These are phyloP conservation scores for Cyberlindnera amylophila DNA, from an alignment of 805 yeast species.

Conservation along the genomic window DNA sequence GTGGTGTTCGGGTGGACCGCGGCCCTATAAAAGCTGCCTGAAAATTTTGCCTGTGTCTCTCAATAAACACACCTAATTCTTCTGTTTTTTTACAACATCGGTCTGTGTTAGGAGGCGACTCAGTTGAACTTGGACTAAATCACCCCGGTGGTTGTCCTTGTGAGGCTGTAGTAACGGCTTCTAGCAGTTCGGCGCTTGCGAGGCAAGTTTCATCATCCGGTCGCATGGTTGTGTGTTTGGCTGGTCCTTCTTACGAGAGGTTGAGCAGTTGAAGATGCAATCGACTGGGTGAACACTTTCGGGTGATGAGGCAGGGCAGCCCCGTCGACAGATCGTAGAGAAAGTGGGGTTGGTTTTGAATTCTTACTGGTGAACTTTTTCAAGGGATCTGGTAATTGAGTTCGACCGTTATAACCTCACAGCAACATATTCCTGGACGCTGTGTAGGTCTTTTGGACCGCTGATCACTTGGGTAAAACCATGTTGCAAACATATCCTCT, in stretches of 20 bases:
- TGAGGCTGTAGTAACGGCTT: constrained; percentile 24
- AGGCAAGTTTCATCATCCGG: constrained; percentile 31
- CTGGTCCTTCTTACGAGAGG: constrained; percentile 33
- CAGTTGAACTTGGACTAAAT: constrained; percentile 31
- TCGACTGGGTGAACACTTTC: constrained; percentile 45
- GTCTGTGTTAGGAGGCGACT: constrained; percentile 52
- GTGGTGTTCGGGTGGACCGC: constrained; percentile 10
- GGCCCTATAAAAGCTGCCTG: constrained; percentile 3
- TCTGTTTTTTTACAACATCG: constrained; percentile 25
- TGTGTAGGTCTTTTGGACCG: constrained; percentile 89
- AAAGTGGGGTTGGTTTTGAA: constrained; percentile 61
- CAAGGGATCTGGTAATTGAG: constrained; percentile 20
- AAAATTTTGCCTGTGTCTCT: constrained; percentile 11
- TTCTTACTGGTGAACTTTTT: constrained; percentile 47
- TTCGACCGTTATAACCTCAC: constrained; percentile 40
- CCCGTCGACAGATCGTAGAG: constrained; percentile 97
- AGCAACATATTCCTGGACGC: constrained; percentile 99
- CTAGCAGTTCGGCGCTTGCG: constrained; percentile 64
- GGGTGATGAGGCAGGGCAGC: constrained; percentile 70
- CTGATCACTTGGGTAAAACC: constrained; percentile 99
- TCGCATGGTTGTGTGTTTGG: constrained; percentile 20
- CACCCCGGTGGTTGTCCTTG: constrained; percentile 18
- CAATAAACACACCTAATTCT: not conserved
- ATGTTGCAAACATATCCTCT: constrained; percentile 82
- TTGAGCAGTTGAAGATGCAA: constrained; percentile 49